Evolutionary conservation across 306 rosid genomes (phyloP).

Genomic region (Malus fusca): DNA sequence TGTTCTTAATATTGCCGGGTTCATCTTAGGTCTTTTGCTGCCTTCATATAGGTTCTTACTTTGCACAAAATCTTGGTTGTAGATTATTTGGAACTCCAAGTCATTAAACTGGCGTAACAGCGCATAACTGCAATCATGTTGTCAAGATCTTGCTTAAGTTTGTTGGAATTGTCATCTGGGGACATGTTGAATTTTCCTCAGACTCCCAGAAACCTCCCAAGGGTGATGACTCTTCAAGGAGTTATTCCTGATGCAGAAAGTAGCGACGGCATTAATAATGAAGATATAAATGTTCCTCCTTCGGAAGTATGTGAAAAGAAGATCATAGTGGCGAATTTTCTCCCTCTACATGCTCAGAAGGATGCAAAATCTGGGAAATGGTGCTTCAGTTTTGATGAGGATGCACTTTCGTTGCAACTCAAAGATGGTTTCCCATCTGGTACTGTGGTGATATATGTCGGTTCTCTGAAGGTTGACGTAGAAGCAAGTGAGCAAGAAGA

Average conservation of each 20-base stretch:
- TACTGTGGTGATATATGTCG: constrained; percentile 53
- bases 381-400: constrained; percentile 70
- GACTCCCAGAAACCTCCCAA: constrained; percentile 47
- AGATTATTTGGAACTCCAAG: background rate
- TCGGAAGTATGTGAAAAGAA: constrained; percentile 34
- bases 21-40: constrained; percentile 4
- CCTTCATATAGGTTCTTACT: constrained; percentile 17
- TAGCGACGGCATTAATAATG: constrained; percentile 23
- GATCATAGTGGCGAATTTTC: constrained; percentile 59
- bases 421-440: constrained; percentile 57
- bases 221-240: constrained; percentile 46
- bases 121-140: constrained; percentile 32
- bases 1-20: background rate
- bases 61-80: constrained; percentile 16
- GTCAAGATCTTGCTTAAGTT: constrained; percentile 48
- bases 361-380: constrained; percentile 53
- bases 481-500: constrained; percentile 60
- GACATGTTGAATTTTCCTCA: constrained; percentile 49
- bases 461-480: constrained; percentile 55
- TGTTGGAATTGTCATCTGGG: constrained; percentile 54
- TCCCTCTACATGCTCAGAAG: constrained; percentile 59
- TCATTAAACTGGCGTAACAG: constrained; percentile 6
- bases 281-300: constrained; percentile 21
- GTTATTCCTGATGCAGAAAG: constrained; percentile 41
- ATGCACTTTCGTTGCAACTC: constrained; percentile 51